Evolutionary conservation across 257 asterid species (phyloP).

Genomic region (Lantana camara): DNA sequence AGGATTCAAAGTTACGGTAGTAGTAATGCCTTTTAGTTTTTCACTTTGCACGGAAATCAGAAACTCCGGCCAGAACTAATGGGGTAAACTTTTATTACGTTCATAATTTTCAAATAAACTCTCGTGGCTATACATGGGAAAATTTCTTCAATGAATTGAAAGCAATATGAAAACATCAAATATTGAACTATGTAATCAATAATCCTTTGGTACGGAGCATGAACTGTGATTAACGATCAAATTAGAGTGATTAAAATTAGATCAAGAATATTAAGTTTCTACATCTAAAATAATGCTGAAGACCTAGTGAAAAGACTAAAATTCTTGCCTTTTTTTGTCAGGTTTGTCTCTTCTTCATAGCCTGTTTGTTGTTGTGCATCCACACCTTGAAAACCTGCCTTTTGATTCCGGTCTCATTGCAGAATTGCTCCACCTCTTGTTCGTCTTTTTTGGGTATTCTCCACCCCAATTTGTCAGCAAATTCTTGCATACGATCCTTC

Average conservation of each 20-base stretch:
- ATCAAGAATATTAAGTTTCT: neutral
- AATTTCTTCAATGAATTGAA: no score
- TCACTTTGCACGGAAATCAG: neutral
- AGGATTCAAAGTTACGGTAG: no score
- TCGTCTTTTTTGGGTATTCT: slow-evolving; percentile 72
- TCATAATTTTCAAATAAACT: neutral
- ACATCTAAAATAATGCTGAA: slow-evolving; percentile 5
- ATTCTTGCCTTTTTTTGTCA: slow-evolving; percentile 3
- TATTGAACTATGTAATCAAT: neutral
- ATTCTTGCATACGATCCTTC: slow-evolving; percentile 69
- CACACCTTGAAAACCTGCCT: slow-evolving; percentile 81
- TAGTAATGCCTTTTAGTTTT: no score
- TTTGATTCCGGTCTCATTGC: slow-evolving; percentile 58
- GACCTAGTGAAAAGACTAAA: neutral
- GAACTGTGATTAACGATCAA: neutral
- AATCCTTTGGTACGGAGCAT: neutral
- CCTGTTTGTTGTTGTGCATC: slow-evolving; percentile 89
- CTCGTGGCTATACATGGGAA: neutral
- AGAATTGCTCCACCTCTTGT: slow-evolving; percentile 53
- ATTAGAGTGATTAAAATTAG: slow-evolving; percentile 13
- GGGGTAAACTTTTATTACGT: neutral
- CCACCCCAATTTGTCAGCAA: slow-evolving; percentile 77
- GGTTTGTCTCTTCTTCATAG: slow-evolving; percentile 55
- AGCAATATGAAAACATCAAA: no score
- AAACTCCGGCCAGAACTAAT: neutral